A percentile compares a stretch with the other conserved stretches of the same genome.
Evolutionary conservation across 1,139 yeast species (phyloP).

Genomic region (Yamadazyma spencermartinsiae): DNA sequence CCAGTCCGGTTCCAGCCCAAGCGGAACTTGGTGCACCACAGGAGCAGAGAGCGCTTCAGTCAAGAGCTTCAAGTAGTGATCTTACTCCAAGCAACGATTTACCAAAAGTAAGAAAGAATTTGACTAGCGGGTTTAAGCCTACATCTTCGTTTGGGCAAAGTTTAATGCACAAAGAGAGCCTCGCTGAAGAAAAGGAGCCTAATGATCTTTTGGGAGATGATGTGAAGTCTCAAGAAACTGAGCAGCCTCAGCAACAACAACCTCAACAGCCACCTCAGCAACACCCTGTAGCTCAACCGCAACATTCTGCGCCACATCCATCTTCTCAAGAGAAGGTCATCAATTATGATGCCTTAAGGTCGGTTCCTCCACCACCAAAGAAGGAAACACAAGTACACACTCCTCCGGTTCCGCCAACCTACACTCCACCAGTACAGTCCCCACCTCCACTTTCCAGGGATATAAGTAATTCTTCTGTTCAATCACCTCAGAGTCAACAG

Average conservation of each 20-base stretch:
- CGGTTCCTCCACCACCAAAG: slow-evolving; percentile 49
- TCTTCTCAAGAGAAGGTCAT: slow-evolving; percentile 22
- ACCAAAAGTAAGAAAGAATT: slow-evolving; percentile 39
- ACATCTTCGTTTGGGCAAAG: slow-evolving; percentile 71
- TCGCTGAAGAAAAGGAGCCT: slow-evolving; percentile 24
- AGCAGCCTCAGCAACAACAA: slow-evolving; percentile 9
- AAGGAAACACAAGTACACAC: slow-evolving; percentile 8
- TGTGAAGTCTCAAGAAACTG: slow-evolving; percentile 13
- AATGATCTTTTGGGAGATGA: slow-evolving; percentile 32
- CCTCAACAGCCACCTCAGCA: slow-evolving; percentile 7
- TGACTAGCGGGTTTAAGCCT: slow-evolving; percentile 50
- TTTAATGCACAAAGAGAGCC: slow-evolving; percentile 37
- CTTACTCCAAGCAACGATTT: slow-evolving; percentile 34
- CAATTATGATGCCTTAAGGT: slow-evolving; percentile 49
- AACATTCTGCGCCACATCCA: not conserved
- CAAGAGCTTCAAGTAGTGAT: slow-evolving; percentile 37
- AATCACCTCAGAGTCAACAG: slow-evolving; percentile 6
- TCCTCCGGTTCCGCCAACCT: slow-evolving; percentile 17
- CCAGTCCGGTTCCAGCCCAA: slow-evolving; percentile 19
- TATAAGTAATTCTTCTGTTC: slow-evolving; percentile 9
- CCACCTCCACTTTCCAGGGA: slow-evolving; percentile 11
- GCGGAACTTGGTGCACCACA: slow-evolving; percentile 8
- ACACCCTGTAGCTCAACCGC: slow-evolving; percentile 11
- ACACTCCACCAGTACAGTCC: slow-evolving; percentile 9
- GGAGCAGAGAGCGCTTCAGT: slow-evolving; percentile 17